Conservation (phyloP, 345 rosid species). For the Capsella bursapastoris region DNA sequence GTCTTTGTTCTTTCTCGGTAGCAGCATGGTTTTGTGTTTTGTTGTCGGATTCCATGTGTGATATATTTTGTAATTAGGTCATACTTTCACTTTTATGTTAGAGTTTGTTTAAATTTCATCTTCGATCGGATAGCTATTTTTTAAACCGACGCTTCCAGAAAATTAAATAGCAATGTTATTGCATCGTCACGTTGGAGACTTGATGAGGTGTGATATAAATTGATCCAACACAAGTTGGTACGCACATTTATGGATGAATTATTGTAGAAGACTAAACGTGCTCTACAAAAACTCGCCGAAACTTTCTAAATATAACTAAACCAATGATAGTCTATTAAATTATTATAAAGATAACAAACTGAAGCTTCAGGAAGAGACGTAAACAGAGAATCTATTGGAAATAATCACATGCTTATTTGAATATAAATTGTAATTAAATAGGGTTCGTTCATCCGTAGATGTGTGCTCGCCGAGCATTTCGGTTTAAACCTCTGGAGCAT, state of each 20-base stretch:
- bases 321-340: not conserved
- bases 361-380: not conserved
- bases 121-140: not conserved
- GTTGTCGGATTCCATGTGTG: slow-evolving; percentile 9
- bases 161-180: not conserved
- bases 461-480: not conserved
- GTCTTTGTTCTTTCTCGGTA: not conserved
- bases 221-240: not conserved
- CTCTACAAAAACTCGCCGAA: not conserved
- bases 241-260: not conserved
- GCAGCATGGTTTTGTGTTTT: not conserved
- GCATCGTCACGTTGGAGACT: not conserved
- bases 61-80: slow-evolving; percentile 18
- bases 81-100: not conserved
- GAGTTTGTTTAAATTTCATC: not conserved
- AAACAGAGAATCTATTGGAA: not conserved
- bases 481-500: not conserved
- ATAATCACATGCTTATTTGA: not conserved
- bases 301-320: not conserved
- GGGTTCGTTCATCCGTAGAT: too few species aligned
- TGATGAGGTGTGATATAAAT: not conserved
- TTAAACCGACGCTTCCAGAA: not conserved
- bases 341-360: not conserved
- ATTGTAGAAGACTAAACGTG: not conserved
- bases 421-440: too few species aligned